phyloP scores from a whole-genome alignment of 2,329 filamentous ascomycete species.

The Cercospora sp. region DNA sequence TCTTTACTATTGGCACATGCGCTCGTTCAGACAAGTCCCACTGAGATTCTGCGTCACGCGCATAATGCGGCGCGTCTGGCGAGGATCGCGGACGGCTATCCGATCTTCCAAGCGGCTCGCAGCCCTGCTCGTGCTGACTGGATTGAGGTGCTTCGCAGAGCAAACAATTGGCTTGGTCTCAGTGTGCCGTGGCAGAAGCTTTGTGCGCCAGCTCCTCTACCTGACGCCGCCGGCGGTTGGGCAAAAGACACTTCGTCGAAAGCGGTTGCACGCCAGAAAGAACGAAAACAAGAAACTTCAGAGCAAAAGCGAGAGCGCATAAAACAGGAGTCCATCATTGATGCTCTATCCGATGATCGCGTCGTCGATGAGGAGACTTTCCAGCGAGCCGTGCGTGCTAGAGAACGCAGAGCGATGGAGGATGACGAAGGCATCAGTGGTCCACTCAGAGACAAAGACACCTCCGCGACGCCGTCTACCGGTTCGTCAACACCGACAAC shows the following conservation, averaged over 20 bases:
- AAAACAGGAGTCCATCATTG: constrained; percentile 65
- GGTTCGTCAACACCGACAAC: constrained; percentile 16
- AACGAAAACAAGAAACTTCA: constrained; percentile 45
- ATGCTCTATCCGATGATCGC: constrained; percentile 66
- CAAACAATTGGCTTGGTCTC: constrained; percentile 69
- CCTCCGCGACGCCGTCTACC: constrained; percentile 6
- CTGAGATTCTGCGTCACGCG: constrained; percentile 75
- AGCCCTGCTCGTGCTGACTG: constrained; percentile 75
- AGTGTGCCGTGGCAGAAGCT: constrained; percentile 67
- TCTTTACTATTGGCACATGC: constrained; percentile 74
- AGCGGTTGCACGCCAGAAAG: constrained; percentile 28
- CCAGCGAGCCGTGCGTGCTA: constrained; percentile 61
- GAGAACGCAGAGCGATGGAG: constrained; percentile 58
- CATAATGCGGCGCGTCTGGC: constrained; percentile 77
- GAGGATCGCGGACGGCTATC: constrained; percentile 74
- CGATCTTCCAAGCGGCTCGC: constrained; percentile 72
- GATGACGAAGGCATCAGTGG: constrained; percentile 52
- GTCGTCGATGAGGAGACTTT: constrained; percentile 68
- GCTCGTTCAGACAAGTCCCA: constrained; percentile 75
- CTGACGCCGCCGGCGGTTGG: constrained; percentile 40
- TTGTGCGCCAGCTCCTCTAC: constrained; percentile 55
- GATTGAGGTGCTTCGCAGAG: constrained; percentile 70
- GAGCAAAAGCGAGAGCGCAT: constrained; percentile 60
- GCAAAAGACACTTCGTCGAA: constrained; percentile 32
- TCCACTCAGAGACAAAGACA: constrained; percentile 36